A percentile compares a stretch with the other conserved stretches of the same genome.
Evolutionary conservation across 768 basidiomycete species (phyloP).

Genomic region (Serendipita indica): DNA sequence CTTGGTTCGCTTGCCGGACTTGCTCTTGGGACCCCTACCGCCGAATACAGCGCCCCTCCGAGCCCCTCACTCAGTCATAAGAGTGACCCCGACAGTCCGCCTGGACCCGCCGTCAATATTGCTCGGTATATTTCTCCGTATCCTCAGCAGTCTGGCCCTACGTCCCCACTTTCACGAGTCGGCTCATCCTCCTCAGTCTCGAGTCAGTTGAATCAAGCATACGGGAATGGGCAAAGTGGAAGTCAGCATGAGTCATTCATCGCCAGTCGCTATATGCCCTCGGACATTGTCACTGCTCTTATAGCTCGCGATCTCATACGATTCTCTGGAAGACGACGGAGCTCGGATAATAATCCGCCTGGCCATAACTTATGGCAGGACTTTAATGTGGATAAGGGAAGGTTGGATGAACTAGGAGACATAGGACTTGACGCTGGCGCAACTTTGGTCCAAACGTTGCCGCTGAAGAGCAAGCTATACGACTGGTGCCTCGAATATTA

Average conservation of each 20-base stretch:
- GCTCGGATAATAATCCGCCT: not conserved
- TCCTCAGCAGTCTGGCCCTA: constrained; percentile 7
- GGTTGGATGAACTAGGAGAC: not conserved
- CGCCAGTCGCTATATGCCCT: constrained; percentile 9
- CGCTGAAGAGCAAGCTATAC: constrained; percentile 81
- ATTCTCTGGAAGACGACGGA: not conserved
- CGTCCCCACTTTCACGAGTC: constrained; percentile 21
- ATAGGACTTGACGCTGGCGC: not conserved
- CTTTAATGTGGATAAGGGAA: not conserved
- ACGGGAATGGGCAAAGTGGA: not conserved
- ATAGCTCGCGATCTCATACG: constrained; percentile 5
- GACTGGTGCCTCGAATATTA: constrained; percentile 98
- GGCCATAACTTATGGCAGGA: not conserved
- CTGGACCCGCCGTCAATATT: constrained; percentile 63
- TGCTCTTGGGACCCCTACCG: not conserved
- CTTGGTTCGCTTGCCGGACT: not conserved
- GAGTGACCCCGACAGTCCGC: constrained; percentile 34
- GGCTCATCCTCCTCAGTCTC: not conserved
- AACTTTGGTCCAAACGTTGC: constrained; percentile 37
- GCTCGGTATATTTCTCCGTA: constrained; percentile 70
- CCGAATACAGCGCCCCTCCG: constrained; percentile 20
- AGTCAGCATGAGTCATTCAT: constrained; percentile 19
- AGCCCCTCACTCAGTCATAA: constrained; percentile 20
- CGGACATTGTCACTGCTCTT: not conserved
- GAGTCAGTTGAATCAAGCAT: not conserved